phyloP scores from a whole-genome alignment of 176 grass and related monocot genomes.

The Panicum miliaceum region DNA sequence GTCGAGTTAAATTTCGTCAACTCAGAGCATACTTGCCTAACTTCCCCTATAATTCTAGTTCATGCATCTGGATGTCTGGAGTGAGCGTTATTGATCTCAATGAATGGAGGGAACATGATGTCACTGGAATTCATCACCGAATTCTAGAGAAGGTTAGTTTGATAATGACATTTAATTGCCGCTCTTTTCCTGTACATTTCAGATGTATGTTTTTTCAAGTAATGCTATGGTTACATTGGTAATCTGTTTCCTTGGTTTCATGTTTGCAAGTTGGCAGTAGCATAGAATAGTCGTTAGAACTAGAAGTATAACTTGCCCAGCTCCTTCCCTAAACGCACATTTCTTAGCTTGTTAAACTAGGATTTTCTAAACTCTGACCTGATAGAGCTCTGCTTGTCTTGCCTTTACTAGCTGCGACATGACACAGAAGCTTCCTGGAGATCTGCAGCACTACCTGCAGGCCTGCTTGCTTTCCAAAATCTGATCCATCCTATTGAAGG shows the following conservation, averaged over 20 bases:
- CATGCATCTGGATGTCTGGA: constrained; percentile 81
- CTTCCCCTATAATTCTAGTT: constrained; percentile 53
- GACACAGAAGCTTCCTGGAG: constrained; percentile 57
- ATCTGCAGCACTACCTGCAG: constrained; percentile 52
- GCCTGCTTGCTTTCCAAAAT: constrained; percentile 67
- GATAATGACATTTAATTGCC: neutral
- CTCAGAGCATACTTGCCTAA: constrained; percentile 55
- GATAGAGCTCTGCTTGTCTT: neutral
- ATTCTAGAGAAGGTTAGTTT: constrained; percentile 65
- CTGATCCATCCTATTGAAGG: constrained; percentile 56
- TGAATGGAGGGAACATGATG: constrained; percentile 73
- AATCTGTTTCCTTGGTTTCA: neutral
- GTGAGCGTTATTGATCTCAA: constrained; percentile 70
- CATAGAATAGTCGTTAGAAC: neutral
- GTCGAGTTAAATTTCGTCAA: constrained; percentile 65
- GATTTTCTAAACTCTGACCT: constrained; percentile 11
- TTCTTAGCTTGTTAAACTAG: constrained; percentile 14
- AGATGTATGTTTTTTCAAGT: neutral
- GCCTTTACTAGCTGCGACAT: constrained; percentile 50
- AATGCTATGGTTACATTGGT: neutral
- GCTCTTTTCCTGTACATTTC: constrained; percentile 10
- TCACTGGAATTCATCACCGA: constrained; percentile 47
- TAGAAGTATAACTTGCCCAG: neutral
- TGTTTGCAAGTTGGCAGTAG: neutral
- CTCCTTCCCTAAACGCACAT: neutral